Evolutionary conservation across 768 basidiomycete genomes (phyloP).

Genomic region (Pilatotrama ljubarskyi): DNA sequence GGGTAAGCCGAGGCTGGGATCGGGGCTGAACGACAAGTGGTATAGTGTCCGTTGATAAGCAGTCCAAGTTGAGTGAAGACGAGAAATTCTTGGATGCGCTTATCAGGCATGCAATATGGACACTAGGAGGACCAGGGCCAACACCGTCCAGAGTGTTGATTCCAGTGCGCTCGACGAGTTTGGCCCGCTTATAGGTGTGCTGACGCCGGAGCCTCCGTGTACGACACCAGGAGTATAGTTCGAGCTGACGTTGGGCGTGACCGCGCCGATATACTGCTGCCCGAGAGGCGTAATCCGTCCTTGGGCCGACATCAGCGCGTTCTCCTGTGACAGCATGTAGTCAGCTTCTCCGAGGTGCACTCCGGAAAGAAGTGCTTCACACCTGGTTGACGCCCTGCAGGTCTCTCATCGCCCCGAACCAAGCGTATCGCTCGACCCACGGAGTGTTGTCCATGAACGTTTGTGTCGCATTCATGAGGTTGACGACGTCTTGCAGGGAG

Average conservation of each 20-base stretch:
- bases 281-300: conserved; percentile 52
- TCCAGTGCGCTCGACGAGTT: conserved; percentile 1
- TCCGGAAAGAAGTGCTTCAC: not conserved
- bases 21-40: no score
- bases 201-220: conserved; percentile 23
- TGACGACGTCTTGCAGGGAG: conserved; percentile 42
- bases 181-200: not conserved
- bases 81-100: no score
- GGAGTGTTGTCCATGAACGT: conserved; percentile 51
- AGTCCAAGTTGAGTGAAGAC: no score
- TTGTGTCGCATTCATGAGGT: conserved; percentile 53
- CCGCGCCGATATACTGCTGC: conserved; percentile 45
- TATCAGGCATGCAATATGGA: no score
- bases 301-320: conserved; percentile 43
- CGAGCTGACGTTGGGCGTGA: conserved; percentile 20
- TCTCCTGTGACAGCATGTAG: conserved; percentile 32
- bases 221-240: conserved; percentile 26
- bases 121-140: no score
- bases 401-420: conserved; percentile 59
- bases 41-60: no score
- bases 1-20: no score
- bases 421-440: conserved; percentile 61
- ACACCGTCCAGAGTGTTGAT: no score
- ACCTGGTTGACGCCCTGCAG: conserved; percentile 51
- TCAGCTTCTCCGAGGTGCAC: not conserved